A percentile compares a stretch with the other conserved stretches of the same genome.
These are phyloP conservation scores for Leccinum disarticulatum DNA, from an alignment of 768 basidiomycete species.

Conservation along the genomic window DNA sequence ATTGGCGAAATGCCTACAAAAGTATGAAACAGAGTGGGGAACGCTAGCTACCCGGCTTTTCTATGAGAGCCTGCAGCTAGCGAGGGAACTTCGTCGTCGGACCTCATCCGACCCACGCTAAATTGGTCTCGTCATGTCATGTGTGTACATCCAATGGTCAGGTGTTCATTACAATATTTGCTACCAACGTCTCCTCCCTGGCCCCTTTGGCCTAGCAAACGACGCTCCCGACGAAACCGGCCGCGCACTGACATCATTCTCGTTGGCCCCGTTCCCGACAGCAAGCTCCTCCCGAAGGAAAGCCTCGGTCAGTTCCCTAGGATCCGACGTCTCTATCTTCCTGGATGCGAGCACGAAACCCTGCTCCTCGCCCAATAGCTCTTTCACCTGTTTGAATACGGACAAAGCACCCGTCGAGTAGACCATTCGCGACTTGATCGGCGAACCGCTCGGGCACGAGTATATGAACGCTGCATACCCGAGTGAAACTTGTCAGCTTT, in stretches of 20 bases:
- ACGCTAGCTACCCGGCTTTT: not conserved
- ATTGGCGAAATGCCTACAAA: not conserved
- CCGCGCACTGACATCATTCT: slow-evolving; percentile 12
- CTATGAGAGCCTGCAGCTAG: not conserved
- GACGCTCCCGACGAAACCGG: slow-evolving; percentile 35
- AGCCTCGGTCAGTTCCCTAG: slow-evolving; percentile 63
- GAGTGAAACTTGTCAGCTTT: slow-evolving; percentile 5
- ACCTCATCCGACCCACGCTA: slow-evolving; percentile 24
- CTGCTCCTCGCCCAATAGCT: slow-evolving; percentile 44
- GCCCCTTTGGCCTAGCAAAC: slow-evolving; percentile 73
- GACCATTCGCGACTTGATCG: slow-evolving; percentile 85
- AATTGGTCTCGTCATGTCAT: not conserved
- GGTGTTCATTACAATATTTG: not conserved
- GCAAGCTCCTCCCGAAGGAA: slow-evolving; percentile 63
- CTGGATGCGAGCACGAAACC: slow-evolving; percentile 45
- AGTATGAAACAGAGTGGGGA: not conserved
- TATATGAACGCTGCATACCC: slow-evolving; percentile 78
- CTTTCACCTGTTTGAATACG: slow-evolving; percentile 57
- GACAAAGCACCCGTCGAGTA: slow-evolving; percentile 72
- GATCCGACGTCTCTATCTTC: slow-evolving; percentile 85
- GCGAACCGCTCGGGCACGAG: slow-evolving; percentile 79
- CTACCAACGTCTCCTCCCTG: slow-evolving; percentile 50
- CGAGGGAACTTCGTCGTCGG: slow-evolving; percentile 9
- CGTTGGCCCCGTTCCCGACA: slow-evolving; percentile 15
- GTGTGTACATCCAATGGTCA: not conserved